Conservation (phyloP, 2,329 filamentous ascomycete species). For the Exophiala calicioides region DNA sequence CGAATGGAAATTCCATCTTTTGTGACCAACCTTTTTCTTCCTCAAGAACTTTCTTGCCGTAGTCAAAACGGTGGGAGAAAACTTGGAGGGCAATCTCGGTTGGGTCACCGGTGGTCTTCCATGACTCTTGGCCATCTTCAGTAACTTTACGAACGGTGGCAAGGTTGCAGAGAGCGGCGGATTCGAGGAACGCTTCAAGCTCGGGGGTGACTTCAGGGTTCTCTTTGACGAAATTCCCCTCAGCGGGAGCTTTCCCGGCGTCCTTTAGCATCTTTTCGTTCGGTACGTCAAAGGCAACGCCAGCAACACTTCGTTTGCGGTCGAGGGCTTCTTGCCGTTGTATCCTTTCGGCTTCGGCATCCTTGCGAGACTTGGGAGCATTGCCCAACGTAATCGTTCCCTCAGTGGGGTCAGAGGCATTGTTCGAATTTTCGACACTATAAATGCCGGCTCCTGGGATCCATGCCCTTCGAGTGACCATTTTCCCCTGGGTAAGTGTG, state of each 20-base stretch:
- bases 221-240: slow-evolving; percentile 24
- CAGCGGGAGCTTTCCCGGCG: slow-evolving; percentile 33
- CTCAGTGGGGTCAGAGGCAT: slow-evolving; percentile 58
- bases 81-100: slow-evolving; percentile 70
- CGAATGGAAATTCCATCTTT: slow-evolving; percentile 65
- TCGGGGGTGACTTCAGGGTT: slow-evolving; percentile 46
- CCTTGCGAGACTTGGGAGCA: slow-evolving; percentile 35
- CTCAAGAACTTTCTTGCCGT: slow-evolving; percentile 47
- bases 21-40: slow-evolving; percentile 50
- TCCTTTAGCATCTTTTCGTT: slow-evolving; percentile 45
- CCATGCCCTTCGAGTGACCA: slow-evolving; percentile 62
- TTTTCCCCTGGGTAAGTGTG: slow-evolving; percentile 57
- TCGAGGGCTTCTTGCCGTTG: slow-evolving; percentile 53
- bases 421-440: slow-evolving; percentile 53
- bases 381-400: slow-evolving; percentile 47
- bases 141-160: slow-evolving; percentile 51
- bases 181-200: slow-evolving; percentile 54
- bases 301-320: slow-evolving; percentile 60
- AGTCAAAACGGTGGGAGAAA: slow-evolving; percentile 62
- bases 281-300: slow-evolving; percentile 64
- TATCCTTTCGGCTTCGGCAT: slow-evolving; percentile 36
- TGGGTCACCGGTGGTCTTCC: slow-evolving; percentile 63
- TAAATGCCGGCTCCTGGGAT: slow-evolving; percentile 56
- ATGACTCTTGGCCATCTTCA: slow-evolving; percentile 41
- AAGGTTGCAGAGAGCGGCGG: slow-evolving; percentile 58